Conservation (phyloP, 306 rosid species). For the Lupinus albus region DNA sequence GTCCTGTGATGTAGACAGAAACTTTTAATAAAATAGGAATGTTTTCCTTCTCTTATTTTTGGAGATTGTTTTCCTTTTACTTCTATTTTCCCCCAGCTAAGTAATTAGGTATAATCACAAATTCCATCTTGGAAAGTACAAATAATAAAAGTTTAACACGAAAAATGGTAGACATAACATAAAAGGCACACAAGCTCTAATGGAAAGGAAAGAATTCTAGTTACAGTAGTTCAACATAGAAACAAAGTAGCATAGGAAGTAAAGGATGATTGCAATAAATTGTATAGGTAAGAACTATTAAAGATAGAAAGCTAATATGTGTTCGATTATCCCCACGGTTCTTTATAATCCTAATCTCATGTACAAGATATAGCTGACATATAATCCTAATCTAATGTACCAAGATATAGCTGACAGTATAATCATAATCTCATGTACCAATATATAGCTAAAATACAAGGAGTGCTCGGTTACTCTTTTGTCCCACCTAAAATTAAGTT, state of each 20-base stretch:
- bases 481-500: background rate
- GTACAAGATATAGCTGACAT: background rate
- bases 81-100: background rate
- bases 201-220: background rate
- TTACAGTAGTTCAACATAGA: background rate
- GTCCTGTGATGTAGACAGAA: conserved; percentile 56
- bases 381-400: background rate
- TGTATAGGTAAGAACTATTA: conserved; percentile 7
- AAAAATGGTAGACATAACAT: background rate
- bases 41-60: conserved; percentile 9
- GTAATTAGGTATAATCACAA: conserved; percentile 17
- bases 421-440: no score
- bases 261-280: conserved; percentile 16
- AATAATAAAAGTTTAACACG: background rate
- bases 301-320: background rate
- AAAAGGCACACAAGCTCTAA: conserved; percentile 13
- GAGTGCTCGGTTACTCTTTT: background rate
- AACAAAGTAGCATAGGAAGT: conserved; percentile 1
- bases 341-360: no score
- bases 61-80: conserved; percentile 1
- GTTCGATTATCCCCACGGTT: background rate
- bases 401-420: background rate
- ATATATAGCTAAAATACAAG: background rate
- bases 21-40: conserved; percentile 25
- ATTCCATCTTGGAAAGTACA: conserved; percentile 3